Base-by-base conservation (phyloP, 129 eudicot species). In the Flaveria sonorensis region DNA sequence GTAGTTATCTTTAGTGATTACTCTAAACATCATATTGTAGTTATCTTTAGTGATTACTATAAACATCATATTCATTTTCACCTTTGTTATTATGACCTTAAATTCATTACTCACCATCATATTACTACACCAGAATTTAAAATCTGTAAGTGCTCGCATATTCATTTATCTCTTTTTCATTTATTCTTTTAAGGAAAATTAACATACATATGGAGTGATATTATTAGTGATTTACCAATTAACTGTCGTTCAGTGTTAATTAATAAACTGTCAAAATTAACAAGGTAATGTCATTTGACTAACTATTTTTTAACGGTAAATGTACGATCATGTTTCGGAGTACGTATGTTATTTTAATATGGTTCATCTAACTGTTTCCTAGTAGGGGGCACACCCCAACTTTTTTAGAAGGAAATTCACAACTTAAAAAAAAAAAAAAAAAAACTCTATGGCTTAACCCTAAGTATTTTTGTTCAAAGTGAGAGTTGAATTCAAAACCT, bases 41-140 rank as follows among this genome's bases (percentile, higher is more conserved):
- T 52, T 76, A 52, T 51, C 77, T 78, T 78, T 79, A 70, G 64
- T 78, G 43, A 78, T 70, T 70, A 78, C 76, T 52, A 42, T 15
- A 60, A 63, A 63, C 20, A 28, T 57, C 82, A 78, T 78, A 59
- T 45, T 70, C 62, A 40, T 78, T 59, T 78, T 71, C 60, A 79
- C 77, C 52, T 79, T 78, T 70, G 76, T 70, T 78, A 78, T 70
- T 24, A 78, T 78, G 82, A 70, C 82, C 76, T 46, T 78, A 14
- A 21, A 47, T 59, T 78, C 82, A 78, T 78, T 70, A 45, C 70
- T 69, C 61, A 59, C 70, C 77, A 78, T 78, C 82, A 78, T 78
- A 70, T 7, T 59, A 70, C 70, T 70, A 59, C 82, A 71, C 71
- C 77, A 24, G 48, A 47, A 70, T 21, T 21, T 20, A 57, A 57